Percentiles rank a stretch among this genome's conserved stretches.
phyloP scores from a whole-genome alignment of 2,329 filamentous ascomycete genomes.

The Metarhizium guizhouense region DNA sequence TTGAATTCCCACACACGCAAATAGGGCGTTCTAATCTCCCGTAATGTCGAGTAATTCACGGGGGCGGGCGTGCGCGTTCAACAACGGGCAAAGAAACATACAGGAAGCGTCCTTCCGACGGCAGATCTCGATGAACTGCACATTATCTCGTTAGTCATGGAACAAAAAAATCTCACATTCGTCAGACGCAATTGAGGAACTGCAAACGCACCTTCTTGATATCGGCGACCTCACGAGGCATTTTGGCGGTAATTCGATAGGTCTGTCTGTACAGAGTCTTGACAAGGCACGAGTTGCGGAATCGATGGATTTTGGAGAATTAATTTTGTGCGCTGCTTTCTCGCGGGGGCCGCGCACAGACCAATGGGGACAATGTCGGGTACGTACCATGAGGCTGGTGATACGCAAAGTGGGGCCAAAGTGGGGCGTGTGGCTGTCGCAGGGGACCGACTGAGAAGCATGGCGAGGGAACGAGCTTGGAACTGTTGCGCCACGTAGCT shows the following conservation, averaged over 20 bases:
- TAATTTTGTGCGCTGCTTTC: constrained; percentile 17
- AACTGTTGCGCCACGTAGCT: background rate
- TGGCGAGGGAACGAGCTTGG: background rate
- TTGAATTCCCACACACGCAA: background rate
- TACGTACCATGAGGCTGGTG: constrained; percentile 2
- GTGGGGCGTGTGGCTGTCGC: constrained; percentile 5
- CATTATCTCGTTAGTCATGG: background rate
- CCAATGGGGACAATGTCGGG: constrained; percentile 5
- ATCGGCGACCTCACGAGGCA: constrained; percentile 96
- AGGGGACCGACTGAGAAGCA: too few relatives aligned
- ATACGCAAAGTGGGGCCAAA: background rate
- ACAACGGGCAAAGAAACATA: constrained; percentile 47
- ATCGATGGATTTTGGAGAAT: constrained; percentile 15
- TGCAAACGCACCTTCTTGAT: constrained; percentile 66
- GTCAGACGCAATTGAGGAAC: background rate
- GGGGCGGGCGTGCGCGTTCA: constrained; percentile 1
- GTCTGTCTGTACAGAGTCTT: constrained; percentile 14
- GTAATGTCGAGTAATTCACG: background rate
- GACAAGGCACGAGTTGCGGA: constrained; percentile 6
- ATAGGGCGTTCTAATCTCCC: constrained; percentile 1
- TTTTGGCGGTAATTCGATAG: constrained; percentile 54
- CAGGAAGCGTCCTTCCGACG: constrained; percentile 98
- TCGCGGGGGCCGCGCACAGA: constrained; percentile 15
- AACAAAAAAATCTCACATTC: background rate
- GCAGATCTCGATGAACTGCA: constrained; percentile 99